phyloP scores from a whole-genome alignment of 176 grass and related monocot genomes.

The Pharus latifolius region DNA sequence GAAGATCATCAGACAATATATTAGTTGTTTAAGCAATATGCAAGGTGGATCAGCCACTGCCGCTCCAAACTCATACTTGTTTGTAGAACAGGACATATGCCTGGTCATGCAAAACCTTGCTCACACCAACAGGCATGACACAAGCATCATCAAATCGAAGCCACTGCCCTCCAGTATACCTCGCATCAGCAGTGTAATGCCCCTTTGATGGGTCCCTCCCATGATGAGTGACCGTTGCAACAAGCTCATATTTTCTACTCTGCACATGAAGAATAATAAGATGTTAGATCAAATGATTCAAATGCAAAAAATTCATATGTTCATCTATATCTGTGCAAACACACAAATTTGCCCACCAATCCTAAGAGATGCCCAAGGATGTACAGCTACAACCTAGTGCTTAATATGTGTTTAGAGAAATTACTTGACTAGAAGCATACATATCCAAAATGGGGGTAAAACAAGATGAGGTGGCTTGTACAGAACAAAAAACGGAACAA shows the following conservation, averaged over 20 bases:
- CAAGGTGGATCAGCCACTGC: conserved; percentile 11
- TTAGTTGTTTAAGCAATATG: conserved; percentile 15
- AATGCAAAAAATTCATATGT: neutral
- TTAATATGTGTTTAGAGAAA: conserved; percentile 10
- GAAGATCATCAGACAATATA: conserved; percentile 16
- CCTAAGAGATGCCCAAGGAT: neutral
- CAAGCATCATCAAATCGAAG: conserved; percentile 63
- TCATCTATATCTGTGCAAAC: neutral
- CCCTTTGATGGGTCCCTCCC: conserved; percentile 60
- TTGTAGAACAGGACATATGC: conserved; percentile 92
- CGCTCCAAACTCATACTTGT: conserved; percentile 36
- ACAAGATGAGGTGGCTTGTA: neutral
- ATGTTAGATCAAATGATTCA: neutral
- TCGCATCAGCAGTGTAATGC: conserved; percentile 78
- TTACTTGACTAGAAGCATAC: neutral
- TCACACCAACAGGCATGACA: conserved; percentile 23
- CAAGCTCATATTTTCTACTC: conserved; percentile 80
- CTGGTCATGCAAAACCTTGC: conserved; percentile 67
- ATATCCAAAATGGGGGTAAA: neutral
- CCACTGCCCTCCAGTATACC: conserved; percentile 49
- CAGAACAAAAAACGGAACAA: neutral
- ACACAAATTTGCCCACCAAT: neutral
- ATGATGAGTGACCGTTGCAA: conserved; percentile 81
- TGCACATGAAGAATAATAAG: conserved; percentile 9
- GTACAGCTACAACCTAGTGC: too few species aligned